phyloP scores from a whole-genome alignment of 2,329 filamentous ascomycete genomes.

The Trichoderma hamatum region DNA sequence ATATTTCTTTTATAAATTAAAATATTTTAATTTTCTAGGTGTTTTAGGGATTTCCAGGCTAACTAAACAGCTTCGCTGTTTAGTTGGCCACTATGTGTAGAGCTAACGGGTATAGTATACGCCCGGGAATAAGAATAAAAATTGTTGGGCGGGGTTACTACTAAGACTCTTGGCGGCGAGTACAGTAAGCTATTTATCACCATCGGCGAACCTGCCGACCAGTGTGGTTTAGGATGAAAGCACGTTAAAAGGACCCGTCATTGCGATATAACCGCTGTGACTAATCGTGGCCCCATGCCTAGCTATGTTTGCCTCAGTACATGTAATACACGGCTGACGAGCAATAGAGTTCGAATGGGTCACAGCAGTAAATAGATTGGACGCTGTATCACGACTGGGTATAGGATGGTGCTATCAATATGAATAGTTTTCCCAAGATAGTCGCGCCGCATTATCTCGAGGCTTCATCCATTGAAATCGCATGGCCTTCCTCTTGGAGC shows the following conservation, averaged over 20 bases:
- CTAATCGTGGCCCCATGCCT: background rate
- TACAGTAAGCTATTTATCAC: background rate
- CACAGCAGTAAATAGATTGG: background rate
- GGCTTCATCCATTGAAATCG: background rate
- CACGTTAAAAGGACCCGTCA: slow-evolving; percentile 22
- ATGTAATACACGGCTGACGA: background rate
- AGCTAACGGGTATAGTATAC: too few species aligned
- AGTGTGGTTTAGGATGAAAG: background rate
- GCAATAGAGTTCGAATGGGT: background rate
- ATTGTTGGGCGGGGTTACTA: background rate
- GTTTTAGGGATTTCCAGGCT: too few species aligned
- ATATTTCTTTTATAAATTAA: too few species aligned
- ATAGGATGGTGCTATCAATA: background rate
- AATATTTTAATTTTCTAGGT: too few species aligned
- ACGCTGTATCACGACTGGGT: background rate
- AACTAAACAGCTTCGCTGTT: too few species aligned
- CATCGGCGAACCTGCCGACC: background rate
- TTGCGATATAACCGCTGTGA: slow-evolving; percentile 9
- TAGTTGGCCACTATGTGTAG: too few species aligned
- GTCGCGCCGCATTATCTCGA: background rate
- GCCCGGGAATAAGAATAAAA: background rate
- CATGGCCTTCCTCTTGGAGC: background rate
- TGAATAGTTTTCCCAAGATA: background rate
- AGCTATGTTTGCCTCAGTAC: background rate
- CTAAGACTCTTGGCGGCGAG: background rate